These are phyloP conservation scores for Dactylellina haptotyla DNA, from an alignment of 2,329 filamentous ascomycete genomes.

Conservation along the genomic window DNA sequence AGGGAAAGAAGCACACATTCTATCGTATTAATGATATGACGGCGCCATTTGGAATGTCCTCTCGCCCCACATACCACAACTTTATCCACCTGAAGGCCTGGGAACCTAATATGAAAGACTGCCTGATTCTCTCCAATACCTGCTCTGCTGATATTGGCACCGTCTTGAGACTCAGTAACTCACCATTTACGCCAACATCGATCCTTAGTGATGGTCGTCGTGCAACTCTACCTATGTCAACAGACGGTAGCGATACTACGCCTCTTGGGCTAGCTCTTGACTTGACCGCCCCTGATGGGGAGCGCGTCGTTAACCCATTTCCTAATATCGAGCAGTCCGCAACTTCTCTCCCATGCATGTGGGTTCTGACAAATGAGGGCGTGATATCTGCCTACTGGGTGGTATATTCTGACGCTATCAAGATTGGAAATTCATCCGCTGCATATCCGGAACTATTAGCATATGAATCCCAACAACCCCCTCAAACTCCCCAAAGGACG, in stretches of 20 bases:
- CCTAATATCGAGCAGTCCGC: conserved; percentile 77
- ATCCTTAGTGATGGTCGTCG: conserved; percentile 78
- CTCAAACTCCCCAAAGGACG: conserved; percentile 55
- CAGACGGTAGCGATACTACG: conserved; percentile 74
- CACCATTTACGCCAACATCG: conserved; percentile 74
- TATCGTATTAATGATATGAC: conserved; percentile 80
- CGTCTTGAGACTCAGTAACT: conserved; percentile 71
- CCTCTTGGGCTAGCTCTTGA: conserved; percentile 84
- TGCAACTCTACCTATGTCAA: conserved; percentile 77
- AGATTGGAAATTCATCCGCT: conserved; percentile 67
- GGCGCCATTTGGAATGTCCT: conserved; percentile 74
- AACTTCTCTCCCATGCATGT: conserved; percentile 81
- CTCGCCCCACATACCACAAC: conserved; percentile 77
- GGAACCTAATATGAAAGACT: conserved; percentile 79
- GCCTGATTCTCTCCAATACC: conserved; percentile 83
- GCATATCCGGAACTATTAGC: conserved; percentile 76
- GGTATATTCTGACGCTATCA: conserved; percentile 86
- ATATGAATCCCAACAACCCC: conserved; percentile 58
- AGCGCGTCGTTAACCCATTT: conserved; percentile 48
- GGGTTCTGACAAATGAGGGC: conserved; percentile 89
- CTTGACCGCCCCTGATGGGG: conserved; percentile 77
- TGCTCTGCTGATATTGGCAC: conserved; percentile 81
- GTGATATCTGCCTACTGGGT: conserved; percentile 89
- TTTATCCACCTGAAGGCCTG: conserved; percentile 81
- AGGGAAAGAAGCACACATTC: conserved; percentile 72